A percentile compares a stretch with the other conserved stretches of the same genome.
Evolutionary conservation across 2,329 filamentous ascomycete genomes (phyloP).

Genomic region (Colletotrichum brevisporum): DNA sequence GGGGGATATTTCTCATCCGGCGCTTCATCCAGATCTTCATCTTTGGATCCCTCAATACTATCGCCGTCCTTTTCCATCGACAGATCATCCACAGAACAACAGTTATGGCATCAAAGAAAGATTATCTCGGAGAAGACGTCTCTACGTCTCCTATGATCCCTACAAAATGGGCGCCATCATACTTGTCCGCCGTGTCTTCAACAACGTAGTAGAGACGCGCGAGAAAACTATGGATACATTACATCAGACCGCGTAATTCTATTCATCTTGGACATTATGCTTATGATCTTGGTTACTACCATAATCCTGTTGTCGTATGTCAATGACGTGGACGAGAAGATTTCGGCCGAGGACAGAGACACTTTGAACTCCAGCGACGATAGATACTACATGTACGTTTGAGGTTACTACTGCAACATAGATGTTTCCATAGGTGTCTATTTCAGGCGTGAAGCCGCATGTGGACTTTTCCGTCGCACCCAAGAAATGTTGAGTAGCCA

Average conservation of each 20-base stretch:
- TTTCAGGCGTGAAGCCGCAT: neutral
- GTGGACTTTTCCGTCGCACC: neutral
- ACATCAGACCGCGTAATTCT: conserved; percentile 56
- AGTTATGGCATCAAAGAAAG: conserved; percentile 8
- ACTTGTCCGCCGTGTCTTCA: conserved; percentile 59
- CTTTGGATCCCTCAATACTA: conserved; percentile 65
- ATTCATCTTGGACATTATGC: conserved; percentile 58
- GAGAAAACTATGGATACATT: conserved; percentile 55
- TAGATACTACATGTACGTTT: neutral
- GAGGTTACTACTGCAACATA: neutral
- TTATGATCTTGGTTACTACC: conserved; percentile 57
- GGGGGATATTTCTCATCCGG: conserved; percentile 64
- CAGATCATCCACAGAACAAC: conserved; percentile 41
- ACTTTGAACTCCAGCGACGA: neutral
- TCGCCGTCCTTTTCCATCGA: conserved; percentile 59
- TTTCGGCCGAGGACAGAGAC: neutral
- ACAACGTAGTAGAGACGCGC: conserved; percentile 61
- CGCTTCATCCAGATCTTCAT: conserved; percentile 67
- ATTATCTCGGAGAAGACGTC: conserved; percentile 47
- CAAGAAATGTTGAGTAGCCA: neutral
- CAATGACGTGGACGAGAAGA: neutral
- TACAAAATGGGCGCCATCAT: conserved; percentile 54
- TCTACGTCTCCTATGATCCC: conserved; percentile 44
- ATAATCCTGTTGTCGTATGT: neutral
- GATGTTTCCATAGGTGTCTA: neutral